phyloP scores from a whole-genome alignment of 2,329 filamentous ascomycete genomes.

The Trichoderma pleuroti region DNA sequence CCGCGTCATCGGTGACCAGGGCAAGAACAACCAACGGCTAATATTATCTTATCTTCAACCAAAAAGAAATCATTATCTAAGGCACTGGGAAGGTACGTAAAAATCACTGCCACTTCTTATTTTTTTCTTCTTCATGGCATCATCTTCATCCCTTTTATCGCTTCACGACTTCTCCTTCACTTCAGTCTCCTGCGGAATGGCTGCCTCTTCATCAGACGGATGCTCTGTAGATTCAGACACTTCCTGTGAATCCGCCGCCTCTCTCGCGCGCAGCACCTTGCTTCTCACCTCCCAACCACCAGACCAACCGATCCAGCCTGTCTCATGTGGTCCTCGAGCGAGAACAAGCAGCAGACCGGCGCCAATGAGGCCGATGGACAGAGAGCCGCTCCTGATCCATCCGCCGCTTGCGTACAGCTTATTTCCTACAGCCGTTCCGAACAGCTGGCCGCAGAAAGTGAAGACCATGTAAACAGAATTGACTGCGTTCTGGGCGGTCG shows the following conservation, averaged over 20 bases:
- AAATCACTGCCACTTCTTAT: not conserved
- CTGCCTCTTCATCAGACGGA: slow-evolving; percentile 3
- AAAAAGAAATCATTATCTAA: not conserved
- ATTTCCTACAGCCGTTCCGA: slow-evolving; percentile 61
- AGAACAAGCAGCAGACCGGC: slow-evolving; percentile 30
- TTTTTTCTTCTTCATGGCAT: not conserved
- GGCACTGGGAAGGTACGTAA: not conserved
- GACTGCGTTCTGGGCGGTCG: slow-evolving; percentile 67
- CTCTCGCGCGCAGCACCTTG: not conserved
- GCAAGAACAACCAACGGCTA: not conserved
- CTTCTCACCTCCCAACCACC: slow-evolving; percentile 27
- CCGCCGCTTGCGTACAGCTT: slow-evolving; percentile 50
- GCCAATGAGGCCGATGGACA: slow-evolving; percentile 29
- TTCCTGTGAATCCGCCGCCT: not conserved
- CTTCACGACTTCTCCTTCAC: not conserved
- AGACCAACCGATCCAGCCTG: slow-evolving; percentile 33
- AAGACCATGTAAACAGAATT: slow-evolving; percentile 82
- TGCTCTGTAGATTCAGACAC: not conserved
- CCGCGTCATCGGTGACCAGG: not conserved
- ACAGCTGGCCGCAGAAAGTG: slow-evolving; percentile 71
- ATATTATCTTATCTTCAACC: not conserved
- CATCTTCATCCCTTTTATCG: not conserved
- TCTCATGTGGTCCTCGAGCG: slow-evolving; percentile 30
- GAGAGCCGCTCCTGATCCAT: slow-evolving; percentile 47
- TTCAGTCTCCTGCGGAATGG: not conserved